Conservation (phyloP, 768 basidiomycete species). For the Suillus subaureus region DNA sequence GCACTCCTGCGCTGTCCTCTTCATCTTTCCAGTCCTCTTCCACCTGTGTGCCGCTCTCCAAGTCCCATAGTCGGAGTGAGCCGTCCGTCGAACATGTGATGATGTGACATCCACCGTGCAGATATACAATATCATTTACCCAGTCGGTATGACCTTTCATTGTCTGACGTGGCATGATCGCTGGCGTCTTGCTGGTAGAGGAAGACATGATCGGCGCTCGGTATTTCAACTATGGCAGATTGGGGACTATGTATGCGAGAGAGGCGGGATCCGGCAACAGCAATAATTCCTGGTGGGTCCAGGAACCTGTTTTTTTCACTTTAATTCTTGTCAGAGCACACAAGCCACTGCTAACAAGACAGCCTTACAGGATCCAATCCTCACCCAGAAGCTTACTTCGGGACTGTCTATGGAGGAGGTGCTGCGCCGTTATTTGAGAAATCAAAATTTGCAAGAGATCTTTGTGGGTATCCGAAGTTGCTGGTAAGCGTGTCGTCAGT, state of each 20-base stretch:
- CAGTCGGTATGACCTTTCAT: background rate
- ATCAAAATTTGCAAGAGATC: background rate
- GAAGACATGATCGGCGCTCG: background rate
- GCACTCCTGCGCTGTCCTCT: background rate
- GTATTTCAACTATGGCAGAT: background rate
- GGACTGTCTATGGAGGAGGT: background rate
- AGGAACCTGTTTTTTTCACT: background rate
- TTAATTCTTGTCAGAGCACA: background rate
- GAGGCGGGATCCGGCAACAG: background rate
- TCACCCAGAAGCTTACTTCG: background rate
- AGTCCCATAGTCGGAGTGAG: background rate
- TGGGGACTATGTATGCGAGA: background rate
- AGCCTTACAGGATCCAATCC: background rate
- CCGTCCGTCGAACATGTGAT: background rate
- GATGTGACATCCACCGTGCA: background rate
- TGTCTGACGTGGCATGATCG: too few species aligned
- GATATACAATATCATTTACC: background rate
- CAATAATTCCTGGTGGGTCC: background rate
- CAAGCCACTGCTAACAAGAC: background rate
- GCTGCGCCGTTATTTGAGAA: background rate
- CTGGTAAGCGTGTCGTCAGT: background rate
- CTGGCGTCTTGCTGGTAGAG: background rate
- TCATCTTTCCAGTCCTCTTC: background rate
- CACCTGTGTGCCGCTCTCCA: background rate
- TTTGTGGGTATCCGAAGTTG: background rate